Evolutionary conservation across 345 rosid genomes (phyloP).

Genomic region (Anastatica hierochuntica): DNA sequence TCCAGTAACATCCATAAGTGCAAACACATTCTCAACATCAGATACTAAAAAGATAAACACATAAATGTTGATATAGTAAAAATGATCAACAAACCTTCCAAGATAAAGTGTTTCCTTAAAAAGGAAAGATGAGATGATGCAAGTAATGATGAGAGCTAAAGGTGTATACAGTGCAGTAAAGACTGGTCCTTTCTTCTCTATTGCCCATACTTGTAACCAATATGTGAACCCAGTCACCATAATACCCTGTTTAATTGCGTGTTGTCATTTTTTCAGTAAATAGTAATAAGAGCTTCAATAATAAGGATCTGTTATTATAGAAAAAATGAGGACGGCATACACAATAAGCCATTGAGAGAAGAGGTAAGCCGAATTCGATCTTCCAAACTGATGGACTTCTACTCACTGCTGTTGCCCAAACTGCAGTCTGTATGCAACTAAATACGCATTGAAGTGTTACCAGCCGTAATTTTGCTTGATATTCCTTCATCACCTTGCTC

Average conservation of each 20-base stretch:
- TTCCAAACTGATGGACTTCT: conserved; percentile 66
- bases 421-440: conserved; percentile 58
- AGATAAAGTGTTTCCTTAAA: conserved; percentile 61
- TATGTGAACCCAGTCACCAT: conserved; percentile 58
- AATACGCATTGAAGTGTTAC: conserved; percentile 69
- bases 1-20: not conserved
- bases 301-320: too few relatives aligned
- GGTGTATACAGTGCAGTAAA: conserved; percentile 76
- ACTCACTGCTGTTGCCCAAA: conserved; percentile 51
- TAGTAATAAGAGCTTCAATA: too few relatives aligned
- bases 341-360: conserved; percentile 69
- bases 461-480: conserved; percentile 56
- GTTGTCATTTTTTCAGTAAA: too few relatives aligned
- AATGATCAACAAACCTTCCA: conserved; percentile 46
- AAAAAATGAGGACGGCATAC: too few relatives aligned
- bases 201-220: conserved; percentile 83
- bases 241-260: conserved; percentile 45
- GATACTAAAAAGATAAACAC: not conserved
- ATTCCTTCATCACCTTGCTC: conserved; percentile 44
- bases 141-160: conserved; percentile 61
- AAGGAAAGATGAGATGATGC: conserved; percentile 48
- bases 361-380: conserved; percentile 60
- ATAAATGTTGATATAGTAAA: not conserved
- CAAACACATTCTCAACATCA: not conserved
- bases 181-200: conserved; percentile 84